phyloP scores from a whole-genome alignment of 164 flowering plant genomes.

The Umbilicus rupestris region DNA sequence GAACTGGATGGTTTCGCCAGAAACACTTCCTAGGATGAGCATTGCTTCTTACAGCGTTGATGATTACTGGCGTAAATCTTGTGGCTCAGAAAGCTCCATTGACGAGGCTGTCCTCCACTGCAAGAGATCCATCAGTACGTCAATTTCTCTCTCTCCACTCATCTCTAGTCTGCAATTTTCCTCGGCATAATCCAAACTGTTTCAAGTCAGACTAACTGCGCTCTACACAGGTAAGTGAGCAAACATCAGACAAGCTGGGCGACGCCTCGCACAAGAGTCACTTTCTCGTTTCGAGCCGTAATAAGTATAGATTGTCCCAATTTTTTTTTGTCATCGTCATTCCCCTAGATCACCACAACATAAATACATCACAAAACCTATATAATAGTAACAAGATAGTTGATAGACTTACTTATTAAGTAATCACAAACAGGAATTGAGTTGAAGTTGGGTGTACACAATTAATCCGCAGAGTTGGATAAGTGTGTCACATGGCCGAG shows the following conservation, averaged over 20 bases:
- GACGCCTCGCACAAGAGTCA: background rate
- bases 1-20: constrained; percentile 20
- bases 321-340: too few relatives aligned
- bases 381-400: too few relatives aligned
- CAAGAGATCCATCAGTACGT: constrained; percentile 45
- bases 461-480: background rate
- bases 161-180: background rate
- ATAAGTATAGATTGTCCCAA: too few relatives aligned
- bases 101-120: constrained; percentile 68
- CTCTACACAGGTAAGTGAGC: background rate
- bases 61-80: constrained; percentile 38
- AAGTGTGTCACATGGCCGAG: background rate
- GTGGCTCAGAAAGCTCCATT: constrained; percentile 63
- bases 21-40: constrained; percentile 37
- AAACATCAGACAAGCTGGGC: background rate
- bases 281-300: too few relatives aligned
- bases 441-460: too few relatives aligned
- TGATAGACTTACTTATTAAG: too few relatives aligned
- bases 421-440: too few relatives aligned
- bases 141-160: background rate
- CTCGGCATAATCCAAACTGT: background rate
- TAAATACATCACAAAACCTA: too few relatives aligned
- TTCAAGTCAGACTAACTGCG: background rate
- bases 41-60: constrained; percentile 22
- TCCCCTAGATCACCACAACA: too few relatives aligned